These are phyloP conservation scores for Hapsidospora chrysogenum DNA, from an alignment of 495 filamentous ascomycete species.

Conservation along the genomic window DNA sequence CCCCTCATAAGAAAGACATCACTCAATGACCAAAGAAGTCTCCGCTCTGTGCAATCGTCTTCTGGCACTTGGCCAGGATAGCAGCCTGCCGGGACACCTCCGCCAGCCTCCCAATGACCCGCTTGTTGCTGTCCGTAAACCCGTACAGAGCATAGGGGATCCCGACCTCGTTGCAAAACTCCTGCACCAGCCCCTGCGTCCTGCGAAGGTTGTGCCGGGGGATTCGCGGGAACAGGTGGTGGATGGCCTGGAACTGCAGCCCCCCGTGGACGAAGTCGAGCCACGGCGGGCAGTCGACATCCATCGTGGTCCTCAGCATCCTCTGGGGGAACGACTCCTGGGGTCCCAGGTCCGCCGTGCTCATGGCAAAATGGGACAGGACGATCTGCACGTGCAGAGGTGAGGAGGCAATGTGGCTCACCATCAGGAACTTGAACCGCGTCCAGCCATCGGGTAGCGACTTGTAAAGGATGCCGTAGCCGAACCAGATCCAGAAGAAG, in stretches of 20 bases:
- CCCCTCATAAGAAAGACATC: too few species aligned
- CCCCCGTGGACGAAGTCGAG: slow-evolving; percentile 94
- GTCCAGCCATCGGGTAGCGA: slow-evolving; percentile 52
- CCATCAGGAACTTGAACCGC: slow-evolving; percentile 59
- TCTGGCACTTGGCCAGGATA: slow-evolving; percentile 77
- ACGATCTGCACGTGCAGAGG: slow-evolving; percentile 93
- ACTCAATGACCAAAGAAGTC: slow-evolving; percentile 4
- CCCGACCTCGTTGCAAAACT: slow-evolving; percentile 79
- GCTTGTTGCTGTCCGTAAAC: slow-evolving; percentile 81
- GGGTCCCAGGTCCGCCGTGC: slow-evolving; percentile 72
- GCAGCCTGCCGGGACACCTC: slow-evolving; percentile 80
- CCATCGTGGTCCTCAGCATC: slow-evolving; percentile 97
- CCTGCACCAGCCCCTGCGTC: slow-evolving; percentile 67
- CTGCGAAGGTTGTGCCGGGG: slow-evolving; percentile 82
- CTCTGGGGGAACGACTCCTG: slow-evolving; percentile 88
- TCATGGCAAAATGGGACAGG: slow-evolving; percentile 94
- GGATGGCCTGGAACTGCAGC: slow-evolving; percentile 90
- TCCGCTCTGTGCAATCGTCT: slow-evolving; percentile 24
- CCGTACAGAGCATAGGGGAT: slow-evolving; percentile 92
- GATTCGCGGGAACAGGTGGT: slow-evolving; percentile 89
- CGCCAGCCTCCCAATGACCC: slow-evolving; percentile 66
- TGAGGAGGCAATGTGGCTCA: slow-evolving; percentile 76
- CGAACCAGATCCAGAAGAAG: slow-evolving; percentile 93
- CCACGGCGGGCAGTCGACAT: slow-evolving; percentile 90
- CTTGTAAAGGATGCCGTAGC: slow-evolving; percentile 68